Percentiles rank a stretch among this genome's conserved stretches.
Evolutionary conservation across 2,329 filamentous ascomycete species (phyloP).

Genomic region (Chaetomium sp.): DNA sequence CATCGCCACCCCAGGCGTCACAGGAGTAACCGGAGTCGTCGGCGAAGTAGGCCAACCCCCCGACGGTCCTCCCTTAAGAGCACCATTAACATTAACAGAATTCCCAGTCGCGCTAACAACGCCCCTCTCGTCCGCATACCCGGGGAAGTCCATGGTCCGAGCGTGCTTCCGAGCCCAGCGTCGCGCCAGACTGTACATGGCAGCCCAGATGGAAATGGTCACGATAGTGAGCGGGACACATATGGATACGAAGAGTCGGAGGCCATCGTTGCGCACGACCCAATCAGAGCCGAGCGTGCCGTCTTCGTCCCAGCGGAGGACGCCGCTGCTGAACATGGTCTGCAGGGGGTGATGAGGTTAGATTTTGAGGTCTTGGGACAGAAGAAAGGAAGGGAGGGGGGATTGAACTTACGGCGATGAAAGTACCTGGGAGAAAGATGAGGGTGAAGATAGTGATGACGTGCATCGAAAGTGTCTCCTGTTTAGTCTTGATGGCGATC

Average conservation of each 20-base stretch:
- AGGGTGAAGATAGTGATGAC: background rate
- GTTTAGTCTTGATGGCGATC: conserved; percentile 1
- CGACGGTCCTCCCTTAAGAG: no score
- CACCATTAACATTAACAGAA: no score
- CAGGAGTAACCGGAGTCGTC: no score
- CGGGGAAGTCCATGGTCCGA: background rate
- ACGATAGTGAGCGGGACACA: background rate
- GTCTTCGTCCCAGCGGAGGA: background rate
- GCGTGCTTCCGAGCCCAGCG: background rate
- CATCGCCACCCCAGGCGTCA: no score
- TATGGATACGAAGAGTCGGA: background rate
- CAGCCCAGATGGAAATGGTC: background rate
- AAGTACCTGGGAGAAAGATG: background rate
- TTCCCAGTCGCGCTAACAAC: background rate
- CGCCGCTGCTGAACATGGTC: conserved; percentile 3
- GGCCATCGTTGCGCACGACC: background rate
- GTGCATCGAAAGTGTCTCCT: conserved; percentile 1
- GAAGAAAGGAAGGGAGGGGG: background rate
- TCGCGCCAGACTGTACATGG: background rate
- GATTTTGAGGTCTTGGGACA: background rate
- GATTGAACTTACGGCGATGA: background rate
- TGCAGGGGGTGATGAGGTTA: background rate
- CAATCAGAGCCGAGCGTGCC: background rate
- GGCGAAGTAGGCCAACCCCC: no score
- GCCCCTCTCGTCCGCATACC: background rate